Evolutionary conservation across 2,329 filamentous ascomycete genomes (phyloP), one percentile per base, ranked within the genome.

Genomic region (Rasamsonia emersonii): DNA sequence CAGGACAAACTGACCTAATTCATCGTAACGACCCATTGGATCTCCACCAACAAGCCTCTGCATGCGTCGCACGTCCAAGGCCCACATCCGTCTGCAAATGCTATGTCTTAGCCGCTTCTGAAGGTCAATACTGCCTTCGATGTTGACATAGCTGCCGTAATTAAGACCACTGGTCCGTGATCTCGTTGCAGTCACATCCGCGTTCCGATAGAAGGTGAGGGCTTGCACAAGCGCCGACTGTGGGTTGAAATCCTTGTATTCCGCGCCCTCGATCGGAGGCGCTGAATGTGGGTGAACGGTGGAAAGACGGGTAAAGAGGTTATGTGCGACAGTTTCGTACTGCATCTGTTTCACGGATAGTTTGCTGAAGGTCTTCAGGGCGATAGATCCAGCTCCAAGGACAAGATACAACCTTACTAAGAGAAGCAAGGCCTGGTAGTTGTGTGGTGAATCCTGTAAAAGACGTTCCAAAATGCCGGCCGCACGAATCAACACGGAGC

Each of bases 261-360:
- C 59, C 10, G 49, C 50, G 7, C 52, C 54, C 30, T 61, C 58
- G 28, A 56, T 49, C 2, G 60, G 56, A 4, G 61, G 58, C 9
- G 52, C 57, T 16, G 55, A 48, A 29, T 61, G 54, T 20, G 65
- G 65, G 36, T 69, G 65, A 14, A 68, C 56, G 1, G 61, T 62
- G 17, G 62, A 59, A 24, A 69, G 54, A 13, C 64, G 62, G 1
- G 64, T 67, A 39, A 64, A 62, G 9, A 68, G 45, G 24, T 64
- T 58, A 46, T 68, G 65, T 5, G 62, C 59, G 26, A 68, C 57
- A 11, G 59, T 62, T 40, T 68, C 64, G 40, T 57, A 64, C 43
- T 69, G 65, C 37, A 68, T 42, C 32, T 69, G 64, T 41, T 68
- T 69, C 30, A 68, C 53, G 10, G 61, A 62, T 11, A 69, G 54